Base-by-base conservation (phyloP, 148 eudicot species). In the Camellia sinensis region DNA sequence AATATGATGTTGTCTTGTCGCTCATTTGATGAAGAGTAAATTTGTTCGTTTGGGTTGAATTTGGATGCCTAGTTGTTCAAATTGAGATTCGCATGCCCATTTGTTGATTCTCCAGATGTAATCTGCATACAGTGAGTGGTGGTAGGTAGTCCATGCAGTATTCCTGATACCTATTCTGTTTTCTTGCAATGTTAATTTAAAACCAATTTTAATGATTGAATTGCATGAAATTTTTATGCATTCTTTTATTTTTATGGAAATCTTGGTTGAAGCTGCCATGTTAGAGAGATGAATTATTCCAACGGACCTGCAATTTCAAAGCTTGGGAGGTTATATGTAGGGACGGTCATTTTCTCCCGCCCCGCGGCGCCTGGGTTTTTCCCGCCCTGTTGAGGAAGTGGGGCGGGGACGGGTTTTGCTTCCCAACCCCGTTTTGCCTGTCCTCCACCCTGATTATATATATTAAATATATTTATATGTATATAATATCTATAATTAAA, bases 31-130 rank as follows among this genome's bases (percentile, higher is more conserved):
- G 70, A 45, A 64, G 43, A 62, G 12, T 29, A 29, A 19, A 63
- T 64, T 18, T 62, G 37, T 19, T 52, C 10, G 48, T 65, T 65
- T 65, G 37, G 37, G 37, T 29, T 29, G 37, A 29, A 29, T 29
- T 62, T 63, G 21, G 71, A 77, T 63, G 79, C 18, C 37, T 48
- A 9, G 71, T 77, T 29, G 29, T 65, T 50, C 46, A 50, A 65
- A 46, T 63, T 64, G 46, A 7, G 46, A 53, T 48, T 65, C 48
- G 71, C 72, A 17, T 37, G 10, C 80, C 15, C 17, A 40, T 64
- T 37, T 62, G 60, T 64, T 76, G 41, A 75, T 61, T 11, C n/a
- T 44, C 68, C 10, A 0, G 18, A 18, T 18, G 29, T 59, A 59
- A 75, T 75, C 9, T 43, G 5, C 67, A 12, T 46, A 3, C 9